Percentiles rank a stretch among this genome's conserved stretches.
These are phyloP conservation scores for Cubamyces lactineus DNA, from an alignment of 768 basidiomycete genomes.

Conservation along the genomic window DNA sequence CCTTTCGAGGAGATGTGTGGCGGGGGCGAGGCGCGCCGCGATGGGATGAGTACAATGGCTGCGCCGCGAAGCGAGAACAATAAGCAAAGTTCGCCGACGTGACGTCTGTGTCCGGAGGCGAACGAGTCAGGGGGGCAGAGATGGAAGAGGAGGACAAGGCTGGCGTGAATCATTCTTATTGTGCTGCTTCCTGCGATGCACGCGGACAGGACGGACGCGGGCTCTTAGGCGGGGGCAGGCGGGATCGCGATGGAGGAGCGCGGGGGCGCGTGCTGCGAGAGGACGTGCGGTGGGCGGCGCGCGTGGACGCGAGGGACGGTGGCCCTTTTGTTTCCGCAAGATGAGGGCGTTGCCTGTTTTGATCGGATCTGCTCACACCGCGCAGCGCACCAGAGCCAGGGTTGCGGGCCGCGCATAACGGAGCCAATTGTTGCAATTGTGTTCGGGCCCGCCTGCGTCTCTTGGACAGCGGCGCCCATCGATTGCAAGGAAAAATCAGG, in stretches of 20 bases:
- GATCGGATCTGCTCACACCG: conserved; percentile 18
- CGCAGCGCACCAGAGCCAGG: conserved; percentile 3
- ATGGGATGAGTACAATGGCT: background rate
- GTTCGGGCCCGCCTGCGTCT: conserved; percentile 8
- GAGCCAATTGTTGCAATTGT: conserved; percentile 12
- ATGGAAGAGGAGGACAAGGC: background rate
- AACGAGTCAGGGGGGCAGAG: conserved; percentile 14
- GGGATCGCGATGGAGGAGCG: background rate
- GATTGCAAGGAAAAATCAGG: background rate
- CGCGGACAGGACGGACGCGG: background rate
- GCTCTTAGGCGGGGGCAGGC: background rate
- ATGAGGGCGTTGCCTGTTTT: conserved; percentile 5
- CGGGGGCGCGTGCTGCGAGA: background rate
- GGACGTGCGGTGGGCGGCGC: too few relatives aligned
- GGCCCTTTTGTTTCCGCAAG: conserved; percentile 2
- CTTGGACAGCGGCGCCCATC: background rate
- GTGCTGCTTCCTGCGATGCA: conserved; percentile 14
- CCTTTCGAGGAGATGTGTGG: background rate
- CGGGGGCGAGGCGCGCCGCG: background rate
- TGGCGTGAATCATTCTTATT: conserved; percentile 18
- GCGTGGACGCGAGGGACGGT: background rate
- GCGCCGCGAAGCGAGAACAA: conserved; percentile 3
- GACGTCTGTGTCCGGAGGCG: conserved; percentile 16
- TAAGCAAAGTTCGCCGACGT: background rate
- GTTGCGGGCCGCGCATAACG: conserved; percentile 12